phyloP scores from a whole-genome alignment of 805 yeast genomes.

The Yarrowia hollandica region DNA sequence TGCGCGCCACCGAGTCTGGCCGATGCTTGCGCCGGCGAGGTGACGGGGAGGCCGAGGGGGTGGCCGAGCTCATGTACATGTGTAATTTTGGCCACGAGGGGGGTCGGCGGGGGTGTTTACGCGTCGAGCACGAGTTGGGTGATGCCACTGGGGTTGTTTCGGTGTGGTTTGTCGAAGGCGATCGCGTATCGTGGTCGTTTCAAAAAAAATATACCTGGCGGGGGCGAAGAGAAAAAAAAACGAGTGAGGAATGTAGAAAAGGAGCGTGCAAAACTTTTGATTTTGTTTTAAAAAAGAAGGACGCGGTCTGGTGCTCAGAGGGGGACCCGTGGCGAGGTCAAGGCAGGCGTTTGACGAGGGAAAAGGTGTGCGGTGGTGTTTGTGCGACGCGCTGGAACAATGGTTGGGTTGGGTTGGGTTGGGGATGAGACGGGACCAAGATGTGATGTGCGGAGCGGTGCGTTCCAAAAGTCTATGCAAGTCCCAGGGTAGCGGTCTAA shows the following conservation, averaged over 20 bases:
- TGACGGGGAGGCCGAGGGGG: conserved; percentile 27
- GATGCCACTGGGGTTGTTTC: too few species aligned
- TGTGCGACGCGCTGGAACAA: too few species aligned
- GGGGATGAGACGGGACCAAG: not conserved
- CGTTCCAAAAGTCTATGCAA: conserved; percentile 28
- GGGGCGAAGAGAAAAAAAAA: not conserved
- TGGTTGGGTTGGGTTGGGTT: not conserved
- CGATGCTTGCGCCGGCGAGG: conserved; percentile 29
- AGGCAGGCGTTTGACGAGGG: not conserved
- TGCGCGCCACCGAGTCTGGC: conserved; percentile 6
- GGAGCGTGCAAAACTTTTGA: too few species aligned
- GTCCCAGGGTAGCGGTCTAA: conserved; percentile 28
- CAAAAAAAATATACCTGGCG: too few species aligned
- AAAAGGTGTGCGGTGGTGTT: not conserved
- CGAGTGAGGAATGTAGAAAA: not conserved
- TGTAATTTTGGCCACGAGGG: not conserved
- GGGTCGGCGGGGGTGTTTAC: not conserved
- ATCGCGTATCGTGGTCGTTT: not conserved
- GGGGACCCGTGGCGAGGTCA: too few species aligned
- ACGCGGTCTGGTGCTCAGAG: too few species aligned
- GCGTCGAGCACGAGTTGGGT: too few species aligned
- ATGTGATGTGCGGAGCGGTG: conserved; percentile 16
- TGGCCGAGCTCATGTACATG: conserved; percentile 28
- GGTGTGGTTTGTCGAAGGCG: not conserved
- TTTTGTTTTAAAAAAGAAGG: too few species aligned